A percentile compares a stretch with the other conserved stretches of the same genome.
Evolutionary conservation across 2,329 filamentous ascomycete species (phyloP).

Genomic region (Exophiala sideris): DNA sequence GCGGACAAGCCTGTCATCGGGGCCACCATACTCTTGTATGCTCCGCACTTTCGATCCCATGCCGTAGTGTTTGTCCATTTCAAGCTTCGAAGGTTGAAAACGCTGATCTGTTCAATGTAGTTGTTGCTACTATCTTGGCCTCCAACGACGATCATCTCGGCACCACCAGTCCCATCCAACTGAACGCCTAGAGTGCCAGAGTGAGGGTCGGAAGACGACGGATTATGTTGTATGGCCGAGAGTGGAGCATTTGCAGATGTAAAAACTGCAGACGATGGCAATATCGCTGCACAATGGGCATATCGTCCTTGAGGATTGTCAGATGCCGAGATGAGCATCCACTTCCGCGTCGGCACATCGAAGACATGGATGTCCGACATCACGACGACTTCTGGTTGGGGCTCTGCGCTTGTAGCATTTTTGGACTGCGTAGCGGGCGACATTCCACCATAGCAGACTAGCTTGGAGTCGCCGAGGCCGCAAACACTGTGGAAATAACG

Average conservation of each 20-base stretch:
- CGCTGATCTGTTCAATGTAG: slow-evolving; percentile 97
- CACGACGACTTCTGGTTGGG: slow-evolving; percentile 82
- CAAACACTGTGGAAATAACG: slow-evolving; percentile 98
- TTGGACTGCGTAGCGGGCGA: slow-evolving; percentile 59
- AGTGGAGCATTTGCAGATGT: slow-evolving; percentile 78
- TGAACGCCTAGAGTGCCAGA: slow-evolving; percentile 83
- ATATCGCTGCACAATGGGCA: slow-evolving; percentile 89
- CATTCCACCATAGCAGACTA: slow-evolving; percentile 98
- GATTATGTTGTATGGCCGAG: slow-evolving; percentile 86
- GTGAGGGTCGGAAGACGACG: slow-evolving; percentile 75
- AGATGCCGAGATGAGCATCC: slow-evolving; percentile 73
- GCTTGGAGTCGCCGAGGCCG: slow-evolving; percentile 85
- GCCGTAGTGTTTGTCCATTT: slow-evolving; percentile 92
- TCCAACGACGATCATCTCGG: slow-evolving; percentile 95
- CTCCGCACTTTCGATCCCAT: slow-evolving; percentile 88
- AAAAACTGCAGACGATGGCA: slow-evolving; percentile 84
- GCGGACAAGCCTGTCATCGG: slow-evolving; percentile 57
- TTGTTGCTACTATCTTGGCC: slow-evolving; percentile 97
- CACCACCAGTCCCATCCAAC: slow-evolving; percentile 84
- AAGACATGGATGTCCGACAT: slow-evolving; percentile 99
- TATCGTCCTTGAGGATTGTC: slow-evolving; percentile 91
- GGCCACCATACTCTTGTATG: slow-evolving; percentile 91
- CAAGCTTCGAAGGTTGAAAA: slow-evolving; percentile 91
- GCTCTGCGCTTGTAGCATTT: slow-evolving; percentile 49
- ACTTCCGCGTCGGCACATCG: slow-evolving; percentile 75